These are phyloP conservation scores for Hymenoscyphus albidus DNA, from an alignment of 2,329 filamentous ascomycete genomes.

Conservation along the genomic window DNA sequence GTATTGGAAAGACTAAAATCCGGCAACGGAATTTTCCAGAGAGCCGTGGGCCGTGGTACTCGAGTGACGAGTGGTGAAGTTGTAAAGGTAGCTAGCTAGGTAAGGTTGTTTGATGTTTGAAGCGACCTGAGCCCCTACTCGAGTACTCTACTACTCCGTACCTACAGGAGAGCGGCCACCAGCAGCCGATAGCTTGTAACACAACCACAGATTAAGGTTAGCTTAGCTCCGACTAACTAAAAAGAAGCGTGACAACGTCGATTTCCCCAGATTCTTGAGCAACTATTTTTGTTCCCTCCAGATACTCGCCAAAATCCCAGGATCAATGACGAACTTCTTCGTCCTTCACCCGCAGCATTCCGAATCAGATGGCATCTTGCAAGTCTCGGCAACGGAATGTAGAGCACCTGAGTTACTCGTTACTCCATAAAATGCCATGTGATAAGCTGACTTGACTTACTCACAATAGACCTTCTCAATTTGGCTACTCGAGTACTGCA, in stretches of 20 bases:
- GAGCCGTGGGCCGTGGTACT: not conserved
- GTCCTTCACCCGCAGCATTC: no score
- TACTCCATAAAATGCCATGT: not conserved
- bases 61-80: not conserved
- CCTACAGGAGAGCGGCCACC: not conserved
- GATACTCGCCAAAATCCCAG: not conserved
- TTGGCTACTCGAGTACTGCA: not conserved
- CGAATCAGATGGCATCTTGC: not conserved
- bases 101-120: not conserved
- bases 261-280: not conserved
- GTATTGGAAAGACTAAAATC: not conserved
- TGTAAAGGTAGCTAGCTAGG: no score
- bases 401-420: no score
- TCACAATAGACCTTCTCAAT: no score
- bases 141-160: no score
- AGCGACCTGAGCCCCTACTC: not conserved
- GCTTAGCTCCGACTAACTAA: no score
- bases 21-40: not conserved
- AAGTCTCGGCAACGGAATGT: not conserved
- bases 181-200: not conserved
- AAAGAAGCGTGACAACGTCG: no score
- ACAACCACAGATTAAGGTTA: not conserved
- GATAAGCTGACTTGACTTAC: not conserved
- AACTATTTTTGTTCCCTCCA: not conserved
- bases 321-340: not conserved